phyloP scores from a whole-genome alignment of 2,329 filamentous ascomycete species.

The Curvularia verruculosa region DNA sequence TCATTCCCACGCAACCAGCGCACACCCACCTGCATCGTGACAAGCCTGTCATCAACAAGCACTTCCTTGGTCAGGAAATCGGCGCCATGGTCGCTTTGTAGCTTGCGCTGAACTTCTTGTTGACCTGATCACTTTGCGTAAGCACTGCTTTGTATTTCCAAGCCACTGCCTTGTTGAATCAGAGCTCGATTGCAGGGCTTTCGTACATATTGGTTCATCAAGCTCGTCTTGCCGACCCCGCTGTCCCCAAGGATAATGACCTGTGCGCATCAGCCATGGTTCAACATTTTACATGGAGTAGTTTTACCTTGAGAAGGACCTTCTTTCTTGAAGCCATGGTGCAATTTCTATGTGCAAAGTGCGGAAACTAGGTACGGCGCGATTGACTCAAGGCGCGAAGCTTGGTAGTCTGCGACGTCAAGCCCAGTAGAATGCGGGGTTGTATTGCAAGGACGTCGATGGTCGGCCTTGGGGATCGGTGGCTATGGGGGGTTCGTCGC shows the following conservation, averaged over 20 bases:
- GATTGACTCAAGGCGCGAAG: slow-evolving; percentile 14
- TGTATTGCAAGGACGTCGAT: background rate
- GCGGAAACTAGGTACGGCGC: slow-evolving; percentile 8
- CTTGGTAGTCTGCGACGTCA: slow-evolving; percentile 8
- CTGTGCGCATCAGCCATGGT: slow-evolving; percentile 55
- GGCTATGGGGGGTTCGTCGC: background rate
- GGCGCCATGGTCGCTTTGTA: slow-evolving; percentile 99
- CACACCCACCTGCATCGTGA: slow-evolving; percentile 89
- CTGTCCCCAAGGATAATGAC: slow-evolving; percentile 99
- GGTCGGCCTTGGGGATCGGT: background rate
- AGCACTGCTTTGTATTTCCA: slow-evolving; percentile 6
- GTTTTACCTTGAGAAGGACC: slow-evolving; percentile 81
- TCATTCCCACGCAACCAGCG: slow-evolving; percentile 7
- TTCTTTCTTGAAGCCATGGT: slow-evolving; percentile 67
- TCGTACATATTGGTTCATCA: slow-evolving; percentile 99
- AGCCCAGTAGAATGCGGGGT: slow-evolving; percentile 8
- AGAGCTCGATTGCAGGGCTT: slow-evolving; percentile 5
- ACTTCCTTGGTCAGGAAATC: slow-evolving; percentile 99
- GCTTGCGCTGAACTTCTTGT: slow-evolving; percentile 99
- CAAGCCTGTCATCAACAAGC: slow-evolving; percentile 91
- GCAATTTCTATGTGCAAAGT: slow-evolving; percentile 13
- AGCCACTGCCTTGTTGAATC: background rate
- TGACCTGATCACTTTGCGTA: slow-evolving; percentile 70
- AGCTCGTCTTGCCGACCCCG: slow-evolving; percentile 97
- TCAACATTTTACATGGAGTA: background rate